Percentiles rank a stretch among this genome's conserved stretches.
Evolutionary conservation across 306 rosid genomes (phyloP).

Genomic region (Geum urbanum): DNA sequence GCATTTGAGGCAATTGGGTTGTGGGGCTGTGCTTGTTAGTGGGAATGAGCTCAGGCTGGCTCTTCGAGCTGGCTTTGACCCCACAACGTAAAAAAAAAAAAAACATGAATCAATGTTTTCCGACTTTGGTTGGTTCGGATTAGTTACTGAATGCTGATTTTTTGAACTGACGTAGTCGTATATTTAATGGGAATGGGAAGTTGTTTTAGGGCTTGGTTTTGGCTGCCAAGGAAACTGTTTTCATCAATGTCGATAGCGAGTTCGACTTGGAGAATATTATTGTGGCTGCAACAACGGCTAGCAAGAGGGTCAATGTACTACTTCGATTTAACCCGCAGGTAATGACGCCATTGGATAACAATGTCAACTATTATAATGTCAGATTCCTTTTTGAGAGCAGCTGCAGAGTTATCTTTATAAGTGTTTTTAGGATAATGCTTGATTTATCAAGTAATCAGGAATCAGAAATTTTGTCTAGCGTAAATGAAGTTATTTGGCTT

Average conservation of each 20-base stretch:
- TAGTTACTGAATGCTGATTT: too few species aligned
- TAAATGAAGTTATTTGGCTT: too few species aligned
- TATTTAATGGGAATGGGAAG: slow-evolving; percentile 90
- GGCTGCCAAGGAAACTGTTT: slow-evolving; percentile 79
- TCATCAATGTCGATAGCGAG: slow-evolving; percentile 85
- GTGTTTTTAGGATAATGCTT: too few species aligned
- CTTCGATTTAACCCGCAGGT: slow-evolving; percentile 96
- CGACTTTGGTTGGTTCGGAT: too few species aligned
- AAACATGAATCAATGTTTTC: too few species aligned
- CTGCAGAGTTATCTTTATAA: too few species aligned
- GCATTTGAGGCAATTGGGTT: slow-evolving; percentile 78
- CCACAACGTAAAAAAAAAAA: slow-evolving; percentile 52
- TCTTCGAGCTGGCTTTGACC: slow-evolving; percentile 80
- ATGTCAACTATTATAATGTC: too few species aligned
- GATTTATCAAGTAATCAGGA: too few species aligned
- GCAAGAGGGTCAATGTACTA: slow-evolving; percentile 69
- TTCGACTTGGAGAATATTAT: slow-evolving; percentile 88
- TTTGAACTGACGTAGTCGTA: slow-evolving; percentile 43
- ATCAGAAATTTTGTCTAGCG: too few species aligned
- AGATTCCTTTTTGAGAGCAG: too few species aligned
- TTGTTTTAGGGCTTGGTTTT: slow-evolving; percentile 83
- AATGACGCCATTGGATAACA: background rate
- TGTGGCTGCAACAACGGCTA: slow-evolving; percentile 68
- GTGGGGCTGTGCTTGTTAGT: slow-evolving; percentile 97
- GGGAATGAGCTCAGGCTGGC: slow-evolving; percentile 86